phyloP scores from a whole-genome alignment of 129 eudicot species.

The Escallonia herrerae region DNA sequence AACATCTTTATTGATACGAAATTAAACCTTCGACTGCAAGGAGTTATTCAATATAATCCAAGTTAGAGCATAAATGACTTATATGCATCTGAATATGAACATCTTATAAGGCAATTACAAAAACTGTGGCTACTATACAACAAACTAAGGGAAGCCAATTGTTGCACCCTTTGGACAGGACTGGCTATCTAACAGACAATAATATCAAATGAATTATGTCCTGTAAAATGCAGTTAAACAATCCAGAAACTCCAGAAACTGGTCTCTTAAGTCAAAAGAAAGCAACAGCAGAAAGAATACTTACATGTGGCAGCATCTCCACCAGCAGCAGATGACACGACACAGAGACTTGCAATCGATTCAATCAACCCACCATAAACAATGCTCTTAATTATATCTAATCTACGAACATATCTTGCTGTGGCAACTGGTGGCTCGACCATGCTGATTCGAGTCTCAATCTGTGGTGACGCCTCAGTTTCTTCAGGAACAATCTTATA shows the following conservation, averaged over 20 bases:
- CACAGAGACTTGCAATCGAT: conserved; percentile 64
- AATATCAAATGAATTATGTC: background rate
- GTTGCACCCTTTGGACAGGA: background rate
- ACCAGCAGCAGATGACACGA: conserved; percentile 80
- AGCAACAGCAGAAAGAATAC: conserved; percentile 6
- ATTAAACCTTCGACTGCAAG: background rate
- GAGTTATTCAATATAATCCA: background rate
- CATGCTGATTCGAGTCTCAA: conserved; percentile 14
- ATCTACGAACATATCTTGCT: conserved; percentile 23
- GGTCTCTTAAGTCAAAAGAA: background rate
- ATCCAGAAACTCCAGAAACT: too few relatives aligned
- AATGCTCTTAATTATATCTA: conserved; percentile 69
- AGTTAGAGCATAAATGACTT: background rate
- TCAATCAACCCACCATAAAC: conserved; percentile 87
- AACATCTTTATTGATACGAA: background rate
- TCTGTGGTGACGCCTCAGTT: conserved; percentile 16
- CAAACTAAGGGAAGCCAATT: background rate
- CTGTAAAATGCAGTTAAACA: background rate
- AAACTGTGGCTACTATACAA: background rate
- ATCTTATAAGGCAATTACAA: background rate
- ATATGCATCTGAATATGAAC: background rate
- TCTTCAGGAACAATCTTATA: conserved; percentile 13
- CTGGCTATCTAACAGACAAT: background rate
- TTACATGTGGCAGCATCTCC: conserved; percentile 72
- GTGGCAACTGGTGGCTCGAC: conserved; percentile 20